Base-by-base conservation (phyloP, 2,329 filamentous ascomycete genomes). In the Trichoderma harzianum region DNA sequence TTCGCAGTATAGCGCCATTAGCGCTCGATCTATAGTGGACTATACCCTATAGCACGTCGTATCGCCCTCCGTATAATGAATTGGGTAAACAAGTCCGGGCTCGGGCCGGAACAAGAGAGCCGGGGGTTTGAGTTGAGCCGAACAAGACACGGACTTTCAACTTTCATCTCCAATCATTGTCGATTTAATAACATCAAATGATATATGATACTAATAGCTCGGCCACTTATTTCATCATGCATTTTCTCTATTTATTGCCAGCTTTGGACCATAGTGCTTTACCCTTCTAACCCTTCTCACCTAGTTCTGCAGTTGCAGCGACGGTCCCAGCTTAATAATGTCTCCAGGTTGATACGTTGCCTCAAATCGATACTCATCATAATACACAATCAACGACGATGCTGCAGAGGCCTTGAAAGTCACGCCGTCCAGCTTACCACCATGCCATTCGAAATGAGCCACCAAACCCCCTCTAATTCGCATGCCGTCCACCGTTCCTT, bases 271-370 rank as follows among this genome's bases (percentile, higher is more conserved):
- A 53, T 12, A 7, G 26, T 26, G 26, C 26, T 26, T 26, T 26
- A 26, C 26, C 5, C 26, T 26, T 26, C 26, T 26, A 26, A 26
- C 26, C 26, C 26, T 3, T 26, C 26, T 26, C 5, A 16, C 7
- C 26, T 26, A 67, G 32, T 36, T 55, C 21, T 67, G 47, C 11
- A 26, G 57, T 65, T 78, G 18, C 39, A 72, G 36, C 8, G 55
- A 70, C 10, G 70, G 55, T 8, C 70, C 70, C 5, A 72, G 66
- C n/a, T 58, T 26, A 36, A 72, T 63, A 16, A 69, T 11, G 5
- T 72, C 70, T 18, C 51, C 60, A 7, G 66, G 16, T 30, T 70
- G 39, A 26, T 70, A 72, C 34, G 28, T 21, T 28, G 43, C 18
- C 16, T 63, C 67, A 7, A 43, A 72, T 18, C 32, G 32, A 26